phyloP scores from a whole-genome alignment of 2,329 filamentous ascomycete species.

The Lecanicillium sp. region DNA sequence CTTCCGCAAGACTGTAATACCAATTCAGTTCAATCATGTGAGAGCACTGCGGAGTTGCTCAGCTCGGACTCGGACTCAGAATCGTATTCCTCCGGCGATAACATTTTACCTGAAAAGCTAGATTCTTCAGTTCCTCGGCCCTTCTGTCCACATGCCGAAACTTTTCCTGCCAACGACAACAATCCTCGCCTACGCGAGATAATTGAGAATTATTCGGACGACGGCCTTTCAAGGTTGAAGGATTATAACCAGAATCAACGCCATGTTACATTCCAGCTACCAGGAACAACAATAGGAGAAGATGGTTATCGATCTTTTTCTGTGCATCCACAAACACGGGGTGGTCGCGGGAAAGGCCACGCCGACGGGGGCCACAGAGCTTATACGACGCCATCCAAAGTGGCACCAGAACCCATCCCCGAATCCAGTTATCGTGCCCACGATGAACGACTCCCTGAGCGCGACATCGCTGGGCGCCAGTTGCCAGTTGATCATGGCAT shows the following conservation, averaged over 20 bases:
- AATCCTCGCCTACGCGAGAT: constrained; percentile 23
- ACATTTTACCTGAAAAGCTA: not conserved
- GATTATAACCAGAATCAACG: constrained; percentile 15
- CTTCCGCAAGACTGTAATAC: constrained; percentile 20
- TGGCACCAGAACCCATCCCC: not conserved
- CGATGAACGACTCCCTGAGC: constrained; percentile 22
- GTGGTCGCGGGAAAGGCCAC: not conserved
- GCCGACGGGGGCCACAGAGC: not conserved
- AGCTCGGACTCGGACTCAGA: not conserved
- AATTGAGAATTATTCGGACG: constrained; percentile 23
- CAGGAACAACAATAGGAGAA: constrained; percentile 8
- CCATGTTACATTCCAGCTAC: constrained; percentile 16
- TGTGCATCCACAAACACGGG: not conserved
- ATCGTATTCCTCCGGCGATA: not conserved
- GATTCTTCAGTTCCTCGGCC: constrained; percentile 14
- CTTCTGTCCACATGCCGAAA: constrained; percentile 22
- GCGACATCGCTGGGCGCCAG: constrained; percentile 21
- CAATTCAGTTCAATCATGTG: not conserved
- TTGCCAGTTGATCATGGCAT: constrained; percentile 29
- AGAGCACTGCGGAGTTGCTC: not conserved
- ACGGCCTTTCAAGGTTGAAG: constrained; percentile 5
- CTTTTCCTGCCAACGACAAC: constrained; percentile 19
- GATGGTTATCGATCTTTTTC: constrained; percentile 10
- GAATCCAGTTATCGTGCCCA: constrained; percentile 16
- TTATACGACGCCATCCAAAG: not conserved